Base-by-base conservation (phyloP, 169 alveolate species). In the Eimeria acervulina region DNA sequence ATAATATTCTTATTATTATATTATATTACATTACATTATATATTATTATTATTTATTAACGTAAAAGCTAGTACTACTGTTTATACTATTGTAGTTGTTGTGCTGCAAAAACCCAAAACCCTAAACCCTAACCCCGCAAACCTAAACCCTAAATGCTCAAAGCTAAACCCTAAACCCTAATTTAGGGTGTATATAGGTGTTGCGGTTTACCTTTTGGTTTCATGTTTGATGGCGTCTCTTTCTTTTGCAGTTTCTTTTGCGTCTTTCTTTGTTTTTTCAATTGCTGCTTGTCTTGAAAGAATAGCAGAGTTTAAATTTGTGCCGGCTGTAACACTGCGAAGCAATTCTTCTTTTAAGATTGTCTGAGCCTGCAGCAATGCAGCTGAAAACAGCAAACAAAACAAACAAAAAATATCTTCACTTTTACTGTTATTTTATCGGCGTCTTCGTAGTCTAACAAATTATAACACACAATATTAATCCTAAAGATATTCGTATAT, bases 251-350 rank as follows among this genome's bases (percentile, higher is more conserved):
- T 96, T 31, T 78, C 85, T 42, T 76, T 87, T 19, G 88, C 63
- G 61, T 89, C 97, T 33, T 38, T 83, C 80, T 85, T 95, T 38
- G 97, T 80, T 83, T 87, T 90, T 66, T 93, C 80, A 23, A 96
- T 78, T 95, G 85, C 78, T 21, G 96, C 96, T 61, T 63, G 51
- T 55, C 96, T 85, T 90, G 36, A 91, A 74, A 44, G 92, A 95
- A n/a, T n/a, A n/a, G n/a, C n/a, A n/a, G n/a, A n/a, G n/a, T n/a
- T n/a, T n/a, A n/a, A n/a, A n/a, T n/a, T n/a, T n/a, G n/a, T n/a
- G n/a, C n/a, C n/a, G n/a, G n/a, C n/a, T n/a, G n/a, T n/a, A n/a
- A 15, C 70, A 33, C 44, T 3, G 44, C n/a, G 10, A 47, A 47
- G 70, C 40, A 31, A 31, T 21, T 55, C n/a, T 42, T 68, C 40